A percentile compares a stretch with the other conserved stretches of the same genome.
Conservation (phyloP, 2,329 filamentous ascomycete species). For the Dothistroma septosporum region DNA sequence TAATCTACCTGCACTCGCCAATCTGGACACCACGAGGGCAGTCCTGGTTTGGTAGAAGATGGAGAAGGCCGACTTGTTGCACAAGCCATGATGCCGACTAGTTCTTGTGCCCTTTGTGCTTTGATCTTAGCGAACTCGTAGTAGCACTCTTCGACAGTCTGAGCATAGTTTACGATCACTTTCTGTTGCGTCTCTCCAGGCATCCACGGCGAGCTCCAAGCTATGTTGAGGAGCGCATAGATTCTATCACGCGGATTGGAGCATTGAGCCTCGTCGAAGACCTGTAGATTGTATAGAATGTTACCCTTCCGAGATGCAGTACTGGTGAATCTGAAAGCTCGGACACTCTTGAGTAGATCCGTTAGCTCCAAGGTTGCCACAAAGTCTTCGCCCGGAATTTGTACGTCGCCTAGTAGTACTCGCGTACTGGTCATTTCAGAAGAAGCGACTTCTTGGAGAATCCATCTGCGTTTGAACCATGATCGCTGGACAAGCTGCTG, state of each 20-base stretch:
- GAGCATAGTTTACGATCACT: not conserved
- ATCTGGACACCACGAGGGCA: not conserved
- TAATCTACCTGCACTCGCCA: not conserved
- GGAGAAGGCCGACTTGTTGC: not conserved
- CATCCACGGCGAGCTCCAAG: not conserved
- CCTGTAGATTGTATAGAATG: constrained; percentile 1
- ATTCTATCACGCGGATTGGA: not conserved
- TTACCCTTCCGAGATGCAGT: not conserved
- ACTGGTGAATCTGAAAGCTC: not conserved
- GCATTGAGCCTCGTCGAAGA: constrained; percentile 1
- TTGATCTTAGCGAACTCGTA: not conserved
- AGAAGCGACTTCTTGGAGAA: not conserved
- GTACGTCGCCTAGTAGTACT: not conserved
- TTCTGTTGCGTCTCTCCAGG: not conserved
- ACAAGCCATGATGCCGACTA: not conserved
- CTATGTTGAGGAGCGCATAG: not conserved
- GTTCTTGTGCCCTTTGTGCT: not conserved
- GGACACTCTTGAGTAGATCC: not conserved
- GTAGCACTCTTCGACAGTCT: not conserved
- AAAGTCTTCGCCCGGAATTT: not conserved
- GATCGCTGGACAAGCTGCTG: not conserved
- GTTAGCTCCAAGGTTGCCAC: not conserved
- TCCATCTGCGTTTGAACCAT: not conserved
- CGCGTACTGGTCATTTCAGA: not conserved
- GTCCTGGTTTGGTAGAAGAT: not conserved